Evolutionary conservation across 2,329 filamentous ascomycete species (phyloP), one percentile per base, ranked within the genome.

Genomic region (Fusarium graminum): DNA sequence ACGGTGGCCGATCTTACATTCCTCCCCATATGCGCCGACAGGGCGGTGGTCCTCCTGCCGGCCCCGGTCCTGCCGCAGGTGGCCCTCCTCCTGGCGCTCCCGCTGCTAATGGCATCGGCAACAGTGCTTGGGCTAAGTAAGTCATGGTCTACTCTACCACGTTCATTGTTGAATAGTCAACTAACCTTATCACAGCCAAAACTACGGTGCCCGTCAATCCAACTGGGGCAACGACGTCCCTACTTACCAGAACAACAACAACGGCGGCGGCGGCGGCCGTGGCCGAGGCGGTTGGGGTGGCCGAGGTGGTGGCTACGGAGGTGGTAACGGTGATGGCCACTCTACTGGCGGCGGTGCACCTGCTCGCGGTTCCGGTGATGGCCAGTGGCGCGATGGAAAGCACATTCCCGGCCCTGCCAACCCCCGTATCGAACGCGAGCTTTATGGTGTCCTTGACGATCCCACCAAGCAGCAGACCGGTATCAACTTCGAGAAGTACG

Each of bases 401-500:
- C 95, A 99, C 83, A 84, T 97, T 74, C 87, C 94, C 62, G 95
- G 95, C 59, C 93, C 94, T 67, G 80, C 90, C 73, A 98, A 98
- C 83, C 86, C 90, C 68, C 93, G 94, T 73, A 71, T 97, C 44
- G 95, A 99, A 87, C 94, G 94, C 74, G 95, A 99, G 77, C 91
- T 99, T 51, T 99, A 97, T 79, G 95, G 95, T 75, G 85, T 91
- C 49, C 84, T 90, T 73, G 94, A 98, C 79, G 95, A 98, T 76
- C 93, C 94, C 67, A 89, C 91, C 71, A 98, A 97, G 86, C 92
- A 97, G 80, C 92, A 96, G 76, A 97, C 93, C 32, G 95, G 95
- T 81, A 98, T 99, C 91, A 99, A 99, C 88, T 99, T 99, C 79
- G 91, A 97, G 84, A 99, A 99, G 86, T 99, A 99, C 82, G 95